phyloP scores from a whole-genome alignment of 2,329 filamentous ascomycete species.

The Pseudocercospora musae region DNA sequence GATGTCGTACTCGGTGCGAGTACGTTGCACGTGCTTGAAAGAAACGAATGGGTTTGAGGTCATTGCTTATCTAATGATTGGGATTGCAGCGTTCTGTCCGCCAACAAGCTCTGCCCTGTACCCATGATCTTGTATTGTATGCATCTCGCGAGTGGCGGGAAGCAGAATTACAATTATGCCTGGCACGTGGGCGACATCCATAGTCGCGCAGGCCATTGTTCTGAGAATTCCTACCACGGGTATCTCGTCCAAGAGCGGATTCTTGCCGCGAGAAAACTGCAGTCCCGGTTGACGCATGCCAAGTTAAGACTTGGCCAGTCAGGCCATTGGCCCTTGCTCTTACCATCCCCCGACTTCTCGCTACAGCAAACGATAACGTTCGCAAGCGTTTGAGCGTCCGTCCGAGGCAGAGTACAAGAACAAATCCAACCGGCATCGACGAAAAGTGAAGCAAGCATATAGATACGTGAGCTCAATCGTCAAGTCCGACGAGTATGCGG shows the following conservation, averaged over 20 bases:
- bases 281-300: neutral
- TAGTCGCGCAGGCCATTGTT: neutral
- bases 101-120: neutral
- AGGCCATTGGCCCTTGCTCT: neutral
- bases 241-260: neutral
- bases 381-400: neutral
- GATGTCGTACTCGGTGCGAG: neutral
- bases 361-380: neutral
- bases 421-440: neutral
- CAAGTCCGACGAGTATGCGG: slow-evolving; percentile 50
- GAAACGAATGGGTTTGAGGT: neutral
- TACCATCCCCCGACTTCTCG: neutral
- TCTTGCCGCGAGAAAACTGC: neutral
- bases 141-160: neutral
- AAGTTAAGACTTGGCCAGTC: neutral
- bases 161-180: neutral
- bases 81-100: neutral
- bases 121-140: neutral
- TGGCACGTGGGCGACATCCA: neutral
- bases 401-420: neutral
- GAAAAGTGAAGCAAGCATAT: neutral
- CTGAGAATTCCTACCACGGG: neutral
- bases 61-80: neutral
- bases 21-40: neutral
- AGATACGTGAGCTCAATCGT: slow-evolving; percentile 6